Evolutionary conservation across 192 early-diverging fungal species (phyloP), one percentile per base, ranked within the genome.

Genomic region (Funneliformis geosporum): DNA sequence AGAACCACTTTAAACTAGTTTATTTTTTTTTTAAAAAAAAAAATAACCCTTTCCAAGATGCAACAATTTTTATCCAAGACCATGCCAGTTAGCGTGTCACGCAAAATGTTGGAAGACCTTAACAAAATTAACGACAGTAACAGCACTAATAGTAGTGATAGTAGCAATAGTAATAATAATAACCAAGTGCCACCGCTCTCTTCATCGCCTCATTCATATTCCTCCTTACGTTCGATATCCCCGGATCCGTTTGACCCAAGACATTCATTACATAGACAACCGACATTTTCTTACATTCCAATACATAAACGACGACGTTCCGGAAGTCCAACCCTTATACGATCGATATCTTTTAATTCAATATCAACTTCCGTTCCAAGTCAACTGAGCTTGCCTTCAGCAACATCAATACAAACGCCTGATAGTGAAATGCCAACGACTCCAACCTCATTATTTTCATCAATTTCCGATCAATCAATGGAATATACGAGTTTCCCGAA

Each of bases 241-340:
- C 43, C 44, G 4, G 25, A 33, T 50, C 28, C 44, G 0, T 69
- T 69, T 12, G 67, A 69, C 33, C 28, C 33, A 66, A 70, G 25
- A 16, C 23, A 44, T 47, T 47, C 44, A n/a, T 25, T 46, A 40
- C 21, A 72, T 18, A n/a, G 46, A 12, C 55, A 60, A 5, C 74
- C 74, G 11, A 43, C 74, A n/a, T 76, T 76, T 23, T 44, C 60
- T 39, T 76, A 76, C n/a, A 62, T 46, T 27, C 74, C 74, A 62
- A 76, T 76, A 62, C 55, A 60, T 25, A 76, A 42, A 21, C 55
- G 74, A 43, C n/a, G 44, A 47, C n/a, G 70, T 25, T 72, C 70
- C 23, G 5, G 9, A 18, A 1, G 16, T 39, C 16, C 33, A 43
- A 39, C 39, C 7, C 23, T 46, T 27, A 7, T 60, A 12, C 39